These are phyloP conservation scores for Talaromyces sp. DNA, from an alignment of 2,329 filamentous ascomycete species.

Conservation along the genomic window DNA sequence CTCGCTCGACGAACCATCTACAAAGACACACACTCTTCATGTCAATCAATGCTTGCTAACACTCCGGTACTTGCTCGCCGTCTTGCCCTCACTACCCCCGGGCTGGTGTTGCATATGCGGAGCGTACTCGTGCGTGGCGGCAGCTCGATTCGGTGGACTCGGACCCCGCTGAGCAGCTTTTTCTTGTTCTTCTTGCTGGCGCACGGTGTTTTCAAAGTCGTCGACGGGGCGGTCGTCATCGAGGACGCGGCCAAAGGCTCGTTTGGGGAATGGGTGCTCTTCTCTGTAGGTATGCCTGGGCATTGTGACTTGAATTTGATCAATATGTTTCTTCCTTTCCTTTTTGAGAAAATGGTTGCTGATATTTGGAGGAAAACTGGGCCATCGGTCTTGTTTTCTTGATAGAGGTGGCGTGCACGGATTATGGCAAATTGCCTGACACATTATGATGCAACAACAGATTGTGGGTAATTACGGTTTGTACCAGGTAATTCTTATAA, in stretches of 20 bases:
- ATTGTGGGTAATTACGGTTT: not conserved
- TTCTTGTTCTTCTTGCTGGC: constrained; percentile 5
- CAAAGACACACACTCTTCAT: not conserved
- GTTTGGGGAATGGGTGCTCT: constrained; percentile 7
- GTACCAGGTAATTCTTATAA: not conserved
- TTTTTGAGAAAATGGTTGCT: not conserved
- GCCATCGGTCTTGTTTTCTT: not conserved
- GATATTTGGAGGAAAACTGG: not conserved
- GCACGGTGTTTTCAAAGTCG: constrained; percentile 12
- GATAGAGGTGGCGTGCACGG: not conserved
- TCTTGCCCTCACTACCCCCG: constrained; percentile 5
- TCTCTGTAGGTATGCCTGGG: constrained; percentile 4
- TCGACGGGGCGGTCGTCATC: constrained; percentile 12
- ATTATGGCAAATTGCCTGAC: constrained; percentile 8
- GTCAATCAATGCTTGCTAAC: constrained; percentile 8
- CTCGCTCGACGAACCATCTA: not conserved
- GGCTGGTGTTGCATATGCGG: constrained; percentile 2
- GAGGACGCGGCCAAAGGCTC: constrained; percentile 13
- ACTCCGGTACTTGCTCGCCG: constrained; percentile 11
- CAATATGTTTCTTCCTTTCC: not conserved
- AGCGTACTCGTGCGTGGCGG: constrained; percentile 1
- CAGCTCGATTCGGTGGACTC: constrained; percentile 11
- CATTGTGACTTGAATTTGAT: not conserved
- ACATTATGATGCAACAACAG: constrained; percentile 8
- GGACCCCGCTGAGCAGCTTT: constrained; percentile 4